Percentiles rank a stretch among this genome's conserved stretches.
Conservation (phyloP, 352 stramenopile species). For the Phytophthora hybrid region DNA sequence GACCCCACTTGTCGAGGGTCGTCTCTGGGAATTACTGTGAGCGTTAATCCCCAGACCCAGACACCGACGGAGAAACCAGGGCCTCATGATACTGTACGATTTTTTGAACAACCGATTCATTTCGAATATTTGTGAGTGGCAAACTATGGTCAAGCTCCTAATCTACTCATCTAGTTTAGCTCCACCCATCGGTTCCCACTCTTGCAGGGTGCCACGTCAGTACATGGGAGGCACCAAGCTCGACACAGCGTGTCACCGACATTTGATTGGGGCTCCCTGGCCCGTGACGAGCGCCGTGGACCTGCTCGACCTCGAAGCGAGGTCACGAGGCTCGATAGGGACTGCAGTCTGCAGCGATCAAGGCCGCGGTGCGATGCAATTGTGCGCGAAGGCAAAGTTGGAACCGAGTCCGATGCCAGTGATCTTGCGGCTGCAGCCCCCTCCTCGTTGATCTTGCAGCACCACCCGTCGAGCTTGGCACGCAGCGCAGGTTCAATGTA, state of each 20-base stretch:
- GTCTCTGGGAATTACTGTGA: too few species aligned
- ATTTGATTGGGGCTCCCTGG: slow-evolving; percentile 29
- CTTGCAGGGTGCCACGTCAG: not conserved
- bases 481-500: slow-evolving; percentile 3
- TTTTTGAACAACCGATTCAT: too few species aligned
- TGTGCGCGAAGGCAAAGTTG: too few species aligned
- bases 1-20: too few species aligned
- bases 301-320: not conserved
- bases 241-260: slow-evolving; percentile 32
- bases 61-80: too few species aligned
- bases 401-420: not conserved
- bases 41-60: too few species aligned
- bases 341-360: too few species aligned
- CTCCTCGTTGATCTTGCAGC: slow-evolving; percentile 10
- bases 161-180: not conserved
- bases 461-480: slow-evolving; percentile 2
- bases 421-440: not conserved
- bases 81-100: too few species aligned
- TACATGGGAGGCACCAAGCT: not conserved
- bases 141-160: too few species aligned
- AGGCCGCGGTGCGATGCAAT: too few species aligned
- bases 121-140: too few species aligned
- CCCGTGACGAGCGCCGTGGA: not conserved
- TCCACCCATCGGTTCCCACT: not conserved
- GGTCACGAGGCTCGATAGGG: too few species aligned